These are phyloP conservation scores for Porodaedalea pini DNA, from an alignment of 1,284 basidiomycete species.

Conservation along the genomic window DNA sequence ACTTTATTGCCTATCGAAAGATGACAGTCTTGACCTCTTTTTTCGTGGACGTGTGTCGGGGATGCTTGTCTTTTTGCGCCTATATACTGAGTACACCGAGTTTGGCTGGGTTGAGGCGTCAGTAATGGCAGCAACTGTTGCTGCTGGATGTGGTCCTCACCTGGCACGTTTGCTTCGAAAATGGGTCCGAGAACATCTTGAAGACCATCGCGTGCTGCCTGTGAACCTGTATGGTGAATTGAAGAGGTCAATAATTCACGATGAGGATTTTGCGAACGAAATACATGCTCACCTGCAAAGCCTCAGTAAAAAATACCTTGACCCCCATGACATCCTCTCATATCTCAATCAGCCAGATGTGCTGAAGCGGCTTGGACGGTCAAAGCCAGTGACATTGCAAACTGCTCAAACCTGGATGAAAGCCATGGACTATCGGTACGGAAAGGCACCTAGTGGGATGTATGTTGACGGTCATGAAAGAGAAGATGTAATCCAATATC, in stretches of 20 bases:
- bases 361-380: slow-evolving; percentile 18
- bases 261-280: slow-evolving; percentile 30
- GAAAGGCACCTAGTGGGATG: too few species aligned
- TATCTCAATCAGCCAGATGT: slow-evolving; percentile 27
- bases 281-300: slow-evolving; percentile 29
- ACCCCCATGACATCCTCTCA: slow-evolving; percentile 28
- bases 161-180: slow-evolving; percentile 20
- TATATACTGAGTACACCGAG: neutral
- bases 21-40: too few species aligned
- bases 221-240: slow-evolving; percentile 20
- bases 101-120: neutral
- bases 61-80: too few species aligned
- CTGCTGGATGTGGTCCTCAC: neutral
- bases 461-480: slow-evolving; percentile 32
- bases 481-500: slow-evolving; percentile 24
- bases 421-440: slow-evolving; percentile 27
- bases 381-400: slow-evolving; percentile 23
- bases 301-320: slow-evolving; percentile 26
- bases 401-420: slow-evolving; percentile 30
- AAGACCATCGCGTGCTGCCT: slow-evolving; percentile 23
- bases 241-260: slow-evolving; percentile 24
- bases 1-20: too few species aligned
- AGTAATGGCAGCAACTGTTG: neutral
- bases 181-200: slow-evolving; percentile 24
- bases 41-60: too few species aligned